Conservation (phyloP, 2,329 filamentous ascomycete species). For the Diplodia mutila region DNA sequence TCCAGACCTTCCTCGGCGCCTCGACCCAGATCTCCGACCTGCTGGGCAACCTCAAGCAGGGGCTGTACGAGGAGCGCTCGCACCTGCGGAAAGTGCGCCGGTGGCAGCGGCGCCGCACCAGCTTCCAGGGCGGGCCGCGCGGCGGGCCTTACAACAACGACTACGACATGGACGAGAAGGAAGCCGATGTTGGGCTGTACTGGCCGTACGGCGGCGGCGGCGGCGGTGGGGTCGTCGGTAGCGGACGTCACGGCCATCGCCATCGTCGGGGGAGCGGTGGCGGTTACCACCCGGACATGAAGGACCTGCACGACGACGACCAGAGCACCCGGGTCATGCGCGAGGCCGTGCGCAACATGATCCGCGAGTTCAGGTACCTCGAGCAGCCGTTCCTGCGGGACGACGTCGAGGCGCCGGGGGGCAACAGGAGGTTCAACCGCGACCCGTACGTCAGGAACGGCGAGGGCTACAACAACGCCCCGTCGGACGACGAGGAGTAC, state of each 20-base stretch:
- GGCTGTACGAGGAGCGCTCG: conserved; percentile 46
- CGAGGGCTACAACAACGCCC: conserved; percentile 28
- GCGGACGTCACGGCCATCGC: conserved; percentile 27
- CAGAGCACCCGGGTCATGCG: conserved; percentile 43
- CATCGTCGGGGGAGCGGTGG: conserved; percentile 29
- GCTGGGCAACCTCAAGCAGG: conserved; percentile 47
- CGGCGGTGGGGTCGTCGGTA: conserved; percentile 22
- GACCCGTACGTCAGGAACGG: conserved; percentile 27
- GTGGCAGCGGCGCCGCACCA: conserved; percentile 27
- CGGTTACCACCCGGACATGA: conserved; percentile 27
- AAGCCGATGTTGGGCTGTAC: too few relatives aligned
- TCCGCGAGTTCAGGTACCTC: conserved; percentile 41
- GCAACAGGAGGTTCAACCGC: neutral
- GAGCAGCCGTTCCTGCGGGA: conserved; percentile 45
- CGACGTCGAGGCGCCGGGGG: conserved; percentile 22
- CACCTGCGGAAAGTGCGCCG: conserved; percentile 38
- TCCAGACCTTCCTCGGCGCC: conserved; percentile 44
- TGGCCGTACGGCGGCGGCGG: neutral
- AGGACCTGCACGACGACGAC: conserved; percentile 38
- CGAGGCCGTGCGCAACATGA: conserved; percentile 41
- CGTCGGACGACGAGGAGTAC: conserved; percentile 39
- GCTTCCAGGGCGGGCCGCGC: conserved; percentile 20
- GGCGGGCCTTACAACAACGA: conserved; percentile 26
- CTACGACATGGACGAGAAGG: conserved; percentile 14
- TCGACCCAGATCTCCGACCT: conserved; percentile 45